Evolutionary conservation across 169 alveolate genomes (phyloP).

Genomic region (Plasmodium reichenowi): DNA sequence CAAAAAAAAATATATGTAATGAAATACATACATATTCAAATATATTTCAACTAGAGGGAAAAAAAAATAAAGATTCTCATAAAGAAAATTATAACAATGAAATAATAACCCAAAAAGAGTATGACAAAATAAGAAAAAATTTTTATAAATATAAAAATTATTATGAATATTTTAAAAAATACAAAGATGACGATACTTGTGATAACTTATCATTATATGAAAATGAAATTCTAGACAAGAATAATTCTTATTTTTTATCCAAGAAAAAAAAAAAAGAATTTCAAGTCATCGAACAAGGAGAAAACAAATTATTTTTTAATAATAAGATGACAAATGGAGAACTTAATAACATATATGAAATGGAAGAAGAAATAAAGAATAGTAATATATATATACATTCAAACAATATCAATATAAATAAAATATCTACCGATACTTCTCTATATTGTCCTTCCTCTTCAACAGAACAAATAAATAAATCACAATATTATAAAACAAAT

Average conservation of each 20-base stretch:
- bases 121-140: conserved; percentile 14
- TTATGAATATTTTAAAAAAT: conserved; percentile 11
- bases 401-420: too few relatives aligned
- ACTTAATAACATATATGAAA: neutral
- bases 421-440: too few relatives aligned
- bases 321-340: neutral
- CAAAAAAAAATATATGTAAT: neutral
- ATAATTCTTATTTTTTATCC: neutral
- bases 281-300: conserved; percentile 18
- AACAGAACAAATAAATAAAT: too few relatives aligned
- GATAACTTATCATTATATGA: neutral
- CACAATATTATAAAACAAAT: too few relatives aligned
- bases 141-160: conserved; percentile 27
- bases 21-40: neutral
- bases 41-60: neutral
- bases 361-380: too few relatives aligned
- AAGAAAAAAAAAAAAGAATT: conserved; percentile 22
- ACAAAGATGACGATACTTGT: neutral
- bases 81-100: neutral
- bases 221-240: neutral
- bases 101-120: neutral
- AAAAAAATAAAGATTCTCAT: neutral
- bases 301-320: neutral
- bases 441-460: too few relatives aligned
- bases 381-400: too few relatives aligned